A percentile compares a stretch with the other conserved stretches of the same genome.
phyloP scores from a whole-genome alignment of 352 stramenopile genomes.

The Albugo candida region DNA sequence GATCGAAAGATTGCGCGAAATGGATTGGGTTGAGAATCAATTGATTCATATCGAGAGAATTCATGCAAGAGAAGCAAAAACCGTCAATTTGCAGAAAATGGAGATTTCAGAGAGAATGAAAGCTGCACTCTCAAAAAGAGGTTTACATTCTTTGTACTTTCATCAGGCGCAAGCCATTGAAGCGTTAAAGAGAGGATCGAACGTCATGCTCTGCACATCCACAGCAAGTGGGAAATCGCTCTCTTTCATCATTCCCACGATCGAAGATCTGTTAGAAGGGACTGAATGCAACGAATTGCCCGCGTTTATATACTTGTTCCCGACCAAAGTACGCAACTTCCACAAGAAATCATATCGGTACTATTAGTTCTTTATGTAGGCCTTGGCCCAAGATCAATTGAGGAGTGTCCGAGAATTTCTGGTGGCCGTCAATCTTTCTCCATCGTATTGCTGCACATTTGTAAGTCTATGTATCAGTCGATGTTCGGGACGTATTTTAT shows the following conservation, averaged over 20 bases:
- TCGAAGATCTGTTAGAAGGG: conserved; percentile 48
- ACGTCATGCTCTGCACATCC: conserved; percentile 90
- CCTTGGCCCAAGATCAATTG: conserved; percentile 95
- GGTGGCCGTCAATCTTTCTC: conserved; percentile 20
- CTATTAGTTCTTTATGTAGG: conserved; percentile 11
- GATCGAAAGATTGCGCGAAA: conserved; percentile 22
- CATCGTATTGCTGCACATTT: conserved; percentile 39
- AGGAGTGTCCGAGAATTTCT: conserved; percentile 72
- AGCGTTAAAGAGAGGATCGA: conserved; percentile 58
- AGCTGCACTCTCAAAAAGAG: conserved; percentile 19
- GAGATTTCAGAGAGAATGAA: conserved; percentile 18
- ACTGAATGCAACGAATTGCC: conserved; percentile 7
- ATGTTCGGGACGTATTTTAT: background rate
- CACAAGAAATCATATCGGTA: background rate
- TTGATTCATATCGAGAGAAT: conserved; percentile 64
- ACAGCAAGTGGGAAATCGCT: conserved; percentile 95
- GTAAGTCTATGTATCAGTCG: conserved; percentile 14
- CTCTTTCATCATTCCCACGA: conserved; percentile 91
- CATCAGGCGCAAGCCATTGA: conserved; percentile 84
- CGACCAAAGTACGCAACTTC: conserved; percentile 74
- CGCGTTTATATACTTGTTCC: conserved; percentile 90
- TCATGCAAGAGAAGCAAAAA: conserved; percentile 19
- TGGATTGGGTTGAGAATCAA: conserved; percentile 50
- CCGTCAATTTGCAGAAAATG: conserved; percentile 16
- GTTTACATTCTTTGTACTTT: conserved; percentile 72